phyloP scores from a whole-genome alignment of 306 rosid genomes.

The Delonix regia region DNA sequence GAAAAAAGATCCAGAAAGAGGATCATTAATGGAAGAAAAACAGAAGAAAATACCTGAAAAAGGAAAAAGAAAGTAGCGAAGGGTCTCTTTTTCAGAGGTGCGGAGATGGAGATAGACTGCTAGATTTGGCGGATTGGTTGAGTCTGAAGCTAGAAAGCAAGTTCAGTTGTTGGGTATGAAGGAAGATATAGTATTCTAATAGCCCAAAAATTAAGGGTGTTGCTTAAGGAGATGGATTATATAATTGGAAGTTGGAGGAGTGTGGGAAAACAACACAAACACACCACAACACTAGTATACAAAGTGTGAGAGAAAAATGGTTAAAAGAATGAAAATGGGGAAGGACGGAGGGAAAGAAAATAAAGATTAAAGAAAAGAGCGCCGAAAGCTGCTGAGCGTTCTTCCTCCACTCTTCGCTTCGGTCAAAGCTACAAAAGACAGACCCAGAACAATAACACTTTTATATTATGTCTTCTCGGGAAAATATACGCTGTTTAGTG shows the following conservation, averaged over 20 bases:
- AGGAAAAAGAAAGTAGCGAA: conserved; percentile 1
- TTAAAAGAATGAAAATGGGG: too few relatives aligned
- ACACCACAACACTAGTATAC: conserved; percentile 2
- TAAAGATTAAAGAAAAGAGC: conserved; percentile 47
- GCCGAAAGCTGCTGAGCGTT: conserved; percentile 78
- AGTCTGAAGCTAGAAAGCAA: conserved; percentile 45
- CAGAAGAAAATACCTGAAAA: conserved; percentile 43
- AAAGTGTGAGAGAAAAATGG: not conserved
- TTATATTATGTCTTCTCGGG: conserved; percentile 33
- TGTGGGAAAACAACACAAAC: conserved; percentile 24
- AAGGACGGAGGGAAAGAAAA: too few relatives aligned
- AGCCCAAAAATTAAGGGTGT: not conserved
- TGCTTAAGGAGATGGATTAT: conserved; percentile 36
- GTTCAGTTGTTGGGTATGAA: conserved; percentile 31
- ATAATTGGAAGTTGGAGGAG: not conserved
- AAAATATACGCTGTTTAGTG: conserved; percentile 7
- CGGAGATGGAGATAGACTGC: conserved; percentile 30
- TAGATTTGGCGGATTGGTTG: conserved; percentile 55
- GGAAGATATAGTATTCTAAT: conserved; percentile 26
- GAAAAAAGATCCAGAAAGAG: conserved; percentile 41
- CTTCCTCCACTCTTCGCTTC: conserved; percentile 6
- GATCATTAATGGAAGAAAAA: conserved; percentile 33
- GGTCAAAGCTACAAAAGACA: conserved; percentile 63
- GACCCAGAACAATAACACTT: conserved; percentile 32
- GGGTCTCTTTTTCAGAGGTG: conserved; percentile 19